Evolutionary conservation across 1,284 basidiomycete species (phyloP).

Genomic region (Malassezia equina): DNA sequence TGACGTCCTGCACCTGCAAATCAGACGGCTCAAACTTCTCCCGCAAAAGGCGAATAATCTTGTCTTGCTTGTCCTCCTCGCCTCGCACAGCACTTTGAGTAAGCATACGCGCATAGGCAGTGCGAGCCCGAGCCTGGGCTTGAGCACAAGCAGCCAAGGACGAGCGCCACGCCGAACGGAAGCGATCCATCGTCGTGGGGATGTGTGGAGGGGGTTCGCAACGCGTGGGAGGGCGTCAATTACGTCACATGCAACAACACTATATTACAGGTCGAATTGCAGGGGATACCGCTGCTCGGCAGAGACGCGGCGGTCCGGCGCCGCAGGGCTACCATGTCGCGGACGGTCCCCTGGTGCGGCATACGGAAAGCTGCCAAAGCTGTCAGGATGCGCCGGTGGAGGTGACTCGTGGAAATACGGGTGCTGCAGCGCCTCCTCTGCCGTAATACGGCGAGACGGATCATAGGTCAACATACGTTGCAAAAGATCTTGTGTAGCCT

Average conservation of each 20-base stretch:
- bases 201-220: neutral
- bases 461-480: constrained; percentile 77
- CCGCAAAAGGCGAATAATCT: constrained; percentile 5
- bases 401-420: constrained; percentile 89
- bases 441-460: constrained; percentile 69
- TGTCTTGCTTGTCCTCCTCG: constrained; percentile 10
- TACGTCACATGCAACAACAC: neutral
- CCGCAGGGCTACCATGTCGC: neutral
- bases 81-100: neutral
- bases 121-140: neutral
- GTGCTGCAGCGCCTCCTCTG: constrained; percentile 78
- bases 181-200: neutral
- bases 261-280: constrained; percentile 17
- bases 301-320: constrained; percentile 2
- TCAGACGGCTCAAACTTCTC: constrained; percentile 56
- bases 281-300: constrained; percentile 15
- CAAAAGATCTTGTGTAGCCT: constrained; percentile 76
- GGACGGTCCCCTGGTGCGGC: constrained; percentile 83
- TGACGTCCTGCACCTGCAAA: constrained; percentile 43
- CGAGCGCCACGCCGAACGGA: neutral
- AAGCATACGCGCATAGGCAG: neutral
- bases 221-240: neutral
- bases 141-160: neutral
- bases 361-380: constrained; percentile 91
- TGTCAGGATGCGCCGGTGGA: constrained; percentile 87